phyloP scores from a whole-genome alignment of 306 rosid genomes.

The Ziziphus jujuba region DNA sequence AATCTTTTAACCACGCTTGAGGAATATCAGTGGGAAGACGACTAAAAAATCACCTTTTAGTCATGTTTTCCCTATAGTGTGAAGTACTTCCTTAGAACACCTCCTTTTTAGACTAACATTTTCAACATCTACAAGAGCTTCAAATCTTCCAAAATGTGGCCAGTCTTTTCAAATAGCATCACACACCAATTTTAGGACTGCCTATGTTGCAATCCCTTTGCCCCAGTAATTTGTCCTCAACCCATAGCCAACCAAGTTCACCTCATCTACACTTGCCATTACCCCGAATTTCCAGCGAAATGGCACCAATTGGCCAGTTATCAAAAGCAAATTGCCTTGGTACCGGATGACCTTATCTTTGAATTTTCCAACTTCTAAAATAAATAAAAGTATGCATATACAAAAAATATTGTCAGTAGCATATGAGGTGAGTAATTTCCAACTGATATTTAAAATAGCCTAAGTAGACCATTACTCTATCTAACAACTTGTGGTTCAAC shows the following conservation, averaged over 20 bases:
- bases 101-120: conserved; percentile 62
- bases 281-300: conserved; percentile 26
- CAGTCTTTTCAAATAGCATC: conserved; percentile 46
- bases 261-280: conserved; percentile 36
- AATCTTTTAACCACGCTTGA: neutral
- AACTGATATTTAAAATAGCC: no score
- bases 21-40: conserved; percentile 40
- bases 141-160: conserved; percentile 61
- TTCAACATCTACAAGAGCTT: conserved; percentile 65
- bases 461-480: no score
- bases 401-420: no score
- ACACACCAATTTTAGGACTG: conserved; percentile 51
- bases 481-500: no score
- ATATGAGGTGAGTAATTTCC: no score
- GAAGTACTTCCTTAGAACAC: conserved; percentile 57
- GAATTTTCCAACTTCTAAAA: conserved; percentile 36
- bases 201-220: conserved; percentile 61
- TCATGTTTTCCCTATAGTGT: conserved; percentile 45
- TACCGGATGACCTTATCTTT: conserved; percentile 39
- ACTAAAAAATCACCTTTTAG: conserved; percentile 54
- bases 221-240: conserved; percentile 64
- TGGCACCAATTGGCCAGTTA: conserved; percentile 47
- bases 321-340: conserved; percentile 60
- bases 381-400: no score
- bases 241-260: conserved; percentile 72